Base-by-base conservation (phyloP, 2,329 filamentous ascomycete species). In the Aspergillus latus region DNA sequence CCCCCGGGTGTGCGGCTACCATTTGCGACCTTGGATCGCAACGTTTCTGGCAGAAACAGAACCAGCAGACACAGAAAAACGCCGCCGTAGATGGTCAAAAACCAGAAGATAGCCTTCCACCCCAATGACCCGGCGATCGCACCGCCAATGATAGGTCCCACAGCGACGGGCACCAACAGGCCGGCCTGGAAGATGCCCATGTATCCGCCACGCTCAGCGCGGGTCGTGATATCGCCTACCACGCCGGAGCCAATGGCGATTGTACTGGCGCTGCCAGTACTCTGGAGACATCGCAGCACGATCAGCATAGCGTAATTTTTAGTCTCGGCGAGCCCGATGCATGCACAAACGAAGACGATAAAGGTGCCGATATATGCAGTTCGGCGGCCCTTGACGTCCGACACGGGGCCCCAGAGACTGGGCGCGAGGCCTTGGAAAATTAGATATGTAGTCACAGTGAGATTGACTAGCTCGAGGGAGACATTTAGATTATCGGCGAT, bases 381-480 rank as follows among this genome's bases (percentile, higher is more conserved):
- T 28, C 78, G 72, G 10, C 77, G 76, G 1, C 77, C 77, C 13
- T 66, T 63, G 10, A 64, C 65, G 54, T 80, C 78, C 2, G 76
- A 71, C 1, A 79, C 46, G 0, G 72, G 64, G 0, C 74, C 77
- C 71, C 71, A 75, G 16, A 80, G 47, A 16, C 65, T 75, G 0
- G 78, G 78, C 2, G 75, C 70, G 1, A 80, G 54, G 0, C 72
- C 78, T 62, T 79, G 76, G 52, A 78, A 73, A 26, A 79, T 70
- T 21, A 79, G 66, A 57, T 79, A 79, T 1, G 74, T 70, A 1
- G 77, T 80, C 21, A 81, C 70, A 0, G 77, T 77, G 1, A 80
- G 64, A 54, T 77, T 78, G 59, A 79, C 65, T 2, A 71, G 64
- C 30, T 67, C 62, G n/a, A 66, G 52, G 1, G 75, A 75, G 2